Percentiles rank a stretch among this genome's conserved stretches.
These are phyloP conservation scores for Dothideomycetes sp. DNA, from an alignment of 2,329 filamentous ascomycete species.

Conservation along the genomic window DNA sequence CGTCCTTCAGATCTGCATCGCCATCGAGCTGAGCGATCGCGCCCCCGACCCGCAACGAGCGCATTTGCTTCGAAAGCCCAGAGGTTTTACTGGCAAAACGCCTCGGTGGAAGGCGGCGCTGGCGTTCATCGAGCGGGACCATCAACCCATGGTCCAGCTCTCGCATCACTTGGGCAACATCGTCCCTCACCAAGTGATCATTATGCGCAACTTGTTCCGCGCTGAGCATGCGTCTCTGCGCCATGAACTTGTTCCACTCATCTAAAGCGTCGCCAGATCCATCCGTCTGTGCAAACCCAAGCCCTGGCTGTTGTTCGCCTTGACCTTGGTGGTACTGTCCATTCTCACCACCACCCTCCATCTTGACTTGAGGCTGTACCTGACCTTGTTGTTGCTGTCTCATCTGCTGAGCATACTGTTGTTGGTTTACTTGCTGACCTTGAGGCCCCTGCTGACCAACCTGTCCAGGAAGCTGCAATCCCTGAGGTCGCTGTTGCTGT, in stretches of 20 bases:
- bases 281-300: slow-evolving; percentile 58
- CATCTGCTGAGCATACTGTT: slow-evolving; percentile 26
- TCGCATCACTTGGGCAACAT: slow-evolving; percentile 54
- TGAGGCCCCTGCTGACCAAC: slow-evolving; percentile 17
- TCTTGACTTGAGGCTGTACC: slow-evolving; percentile 23
- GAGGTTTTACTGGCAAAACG: no score
- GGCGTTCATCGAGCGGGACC: slow-evolving; percentile 54
- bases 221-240: slow-evolving; percentile 44
- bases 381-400: slow-evolving; percentile 25
- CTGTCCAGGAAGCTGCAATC: slow-evolving; percentile 23
- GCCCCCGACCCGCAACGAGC: no score
- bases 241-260: slow-evolving; percentile 46
- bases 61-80: no score
- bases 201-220: slow-evolving; percentile 44
- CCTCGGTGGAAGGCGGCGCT: no score
- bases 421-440: slow-evolving; percentile 26
- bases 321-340: slow-evolving; percentile 5
- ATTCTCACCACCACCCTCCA: slow-evolving; percentile 20
- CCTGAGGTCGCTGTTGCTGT: slow-evolving; percentile 21
- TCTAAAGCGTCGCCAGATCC: slow-evolving; percentile 55
- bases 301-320: slow-evolving; percentile 26
- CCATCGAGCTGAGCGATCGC: slow-evolving; percentile 21
- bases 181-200: slow-evolving; percentile 57
- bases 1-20: slow-evolving; percentile 33
- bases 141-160: slow-evolving; percentile 67